Evolutionary conservation across 108 stramenopile species (phyloP).

Genomic region (Asterionellopsis glacialis): DNA sequence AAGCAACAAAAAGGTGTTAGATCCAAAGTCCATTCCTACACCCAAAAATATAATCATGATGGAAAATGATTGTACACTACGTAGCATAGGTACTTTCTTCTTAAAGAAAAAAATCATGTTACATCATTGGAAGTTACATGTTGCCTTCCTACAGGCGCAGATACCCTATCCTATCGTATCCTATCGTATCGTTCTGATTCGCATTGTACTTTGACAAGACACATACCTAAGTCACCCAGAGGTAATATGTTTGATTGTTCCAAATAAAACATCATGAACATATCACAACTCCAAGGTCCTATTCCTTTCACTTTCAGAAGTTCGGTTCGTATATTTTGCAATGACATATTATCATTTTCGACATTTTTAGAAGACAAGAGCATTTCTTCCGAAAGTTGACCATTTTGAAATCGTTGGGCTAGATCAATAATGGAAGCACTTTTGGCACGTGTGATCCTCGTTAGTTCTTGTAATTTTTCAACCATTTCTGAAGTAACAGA

Average conservation of each 20-base stretch:
- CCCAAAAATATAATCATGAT: too few species aligned
- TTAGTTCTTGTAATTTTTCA: constrained; percentile 19
- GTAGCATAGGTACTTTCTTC: too few species aligned
- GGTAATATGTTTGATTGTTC: constrained; percentile 44
- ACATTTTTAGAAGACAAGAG: constrained; percentile 1
- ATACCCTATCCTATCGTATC: too few species aligned
- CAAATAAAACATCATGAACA: constrained; percentile 59
- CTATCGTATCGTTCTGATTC: too few species aligned
- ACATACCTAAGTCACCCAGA: constrained; percentile 45
- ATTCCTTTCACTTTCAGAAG: constrained; percentile 49
- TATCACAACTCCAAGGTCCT: constrained; percentile 64
- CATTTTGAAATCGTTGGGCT: constrained; percentile 24
- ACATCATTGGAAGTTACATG: too few species aligned
- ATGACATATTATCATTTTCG: not conserved
- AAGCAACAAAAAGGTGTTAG: too few species aligned
- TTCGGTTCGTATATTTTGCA: constrained; percentile 18
- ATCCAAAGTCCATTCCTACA: too few species aligned
- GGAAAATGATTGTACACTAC: too few species aligned
- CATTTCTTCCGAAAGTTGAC: constrained; percentile 23
- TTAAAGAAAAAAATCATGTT: too few species aligned
- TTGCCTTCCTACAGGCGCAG: too few species aligned
- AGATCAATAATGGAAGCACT: constrained; percentile 37
- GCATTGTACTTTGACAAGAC: too few species aligned
- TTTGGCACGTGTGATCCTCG: constrained; percentile 39
- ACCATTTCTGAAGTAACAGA: constrained; percentile 7